Evolutionary conservation across 768 basidiomycete species (phyloP), one percentile per base, ranked within the genome.

Genomic region (Leccinum uliginosum): DNA sequence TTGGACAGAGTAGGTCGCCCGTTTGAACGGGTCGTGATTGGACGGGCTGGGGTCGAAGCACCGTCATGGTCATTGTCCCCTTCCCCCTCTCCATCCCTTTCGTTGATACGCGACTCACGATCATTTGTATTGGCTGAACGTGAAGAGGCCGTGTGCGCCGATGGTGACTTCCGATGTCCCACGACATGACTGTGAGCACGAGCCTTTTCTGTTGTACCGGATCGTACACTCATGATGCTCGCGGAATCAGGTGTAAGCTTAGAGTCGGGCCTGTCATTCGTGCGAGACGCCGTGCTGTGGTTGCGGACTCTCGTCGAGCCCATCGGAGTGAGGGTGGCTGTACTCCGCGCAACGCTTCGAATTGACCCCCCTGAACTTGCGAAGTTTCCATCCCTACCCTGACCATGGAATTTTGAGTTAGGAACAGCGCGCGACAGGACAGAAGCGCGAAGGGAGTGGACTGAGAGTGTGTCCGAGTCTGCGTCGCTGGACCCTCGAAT

Each of bases 261-360:
- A 6, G 87, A 89, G 61, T 91, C 89, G 3, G 88, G 88, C 17
- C 84, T 70, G 30, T 76, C 75, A n/a, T 64, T 59, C 17, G 58
- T 58, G 6, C 65, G 62, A 10, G 65, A 61, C 55, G 57, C 34
- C 9, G 69, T 71, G 49, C 68, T 70, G 14, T 69, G 63, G 48
- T 71, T 63, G 45, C 68, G 62, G 19, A 61, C 50, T 35, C 67
- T 62, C 11, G 56, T 32, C 2, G 65, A 58, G 11, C 55, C 63
- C 4, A 59, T 34, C 11, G 62, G 56, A 7, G 63, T 50, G 4
- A 68, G 62, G 4, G 65, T 67, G 1, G 59, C 61, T 10, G 74
- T 76, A 59, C 79, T 80, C 38, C 77, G 73, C 3, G 80, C 73
- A 14, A 77, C 67, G 5, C 80, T 80, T 19, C 78, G 75, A 27